Percentiles rank a stretch among this genome's conserved stretches.
phyloP scores from a whole-genome alignment of 2,329 filamentous ascomycete species.

The Chaetomiaceae sp. region DNA sequence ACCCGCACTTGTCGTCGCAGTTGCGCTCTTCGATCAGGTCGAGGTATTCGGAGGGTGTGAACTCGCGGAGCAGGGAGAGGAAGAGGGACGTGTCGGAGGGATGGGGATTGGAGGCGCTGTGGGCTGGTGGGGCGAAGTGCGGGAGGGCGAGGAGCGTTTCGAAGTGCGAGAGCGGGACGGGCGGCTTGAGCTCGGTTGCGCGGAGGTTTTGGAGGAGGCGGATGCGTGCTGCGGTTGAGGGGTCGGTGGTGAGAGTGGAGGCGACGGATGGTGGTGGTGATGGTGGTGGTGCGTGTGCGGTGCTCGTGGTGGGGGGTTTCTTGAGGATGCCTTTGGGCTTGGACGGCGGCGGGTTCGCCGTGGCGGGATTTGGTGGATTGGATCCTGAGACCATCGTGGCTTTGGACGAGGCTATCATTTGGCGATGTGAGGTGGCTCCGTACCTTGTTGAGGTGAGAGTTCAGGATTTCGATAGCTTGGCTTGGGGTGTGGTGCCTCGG shows the following conservation, averaged over 20 bases:
- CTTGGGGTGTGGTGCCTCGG: too few species aligned
- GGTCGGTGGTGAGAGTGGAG: slow-evolving; percentile 28
- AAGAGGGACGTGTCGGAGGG: slow-evolving; percentile 60
- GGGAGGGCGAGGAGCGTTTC: slow-evolving; percentile 63
- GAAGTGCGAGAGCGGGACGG: slow-evolving; percentile 53
- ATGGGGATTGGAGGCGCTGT: slow-evolving; percentile 42
- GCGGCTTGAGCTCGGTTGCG: slow-evolving; percentile 65
- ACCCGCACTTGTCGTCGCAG: slow-evolving; percentile 75
- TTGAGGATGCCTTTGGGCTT: slow-evolving; percentile 53
- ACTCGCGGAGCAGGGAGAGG: slow-evolving; percentile 59
- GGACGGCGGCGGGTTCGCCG: too few species aligned
- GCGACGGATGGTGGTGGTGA: slow-evolving; percentile 19
- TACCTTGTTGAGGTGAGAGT: not conserved
- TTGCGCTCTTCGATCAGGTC: slow-evolving; percentile 85
- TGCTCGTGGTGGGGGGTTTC: slow-evolving; percentile 46
- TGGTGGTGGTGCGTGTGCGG: slow-evolving; percentile 34
- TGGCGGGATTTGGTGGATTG: too few species aligned
- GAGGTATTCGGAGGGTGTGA: slow-evolving; percentile 86
- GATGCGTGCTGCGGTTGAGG: slow-evolving; percentile 27
- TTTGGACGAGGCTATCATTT: not conserved
- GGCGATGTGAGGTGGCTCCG: not conserved
- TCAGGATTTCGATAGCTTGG: not conserved
- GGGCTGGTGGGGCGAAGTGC: slow-evolving; percentile 23
- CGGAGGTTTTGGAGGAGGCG: slow-evolving; percentile 56
- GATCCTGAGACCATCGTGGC: slow-evolving; percentile 3